A percentile compares a stretch with the other conserved stretches of the same genome.
These are phyloP conservation scores for Exophiala sp. DNA, from an alignment of 2,329 filamentous ascomycete genomes.

Conservation along the genomic window DNA sequence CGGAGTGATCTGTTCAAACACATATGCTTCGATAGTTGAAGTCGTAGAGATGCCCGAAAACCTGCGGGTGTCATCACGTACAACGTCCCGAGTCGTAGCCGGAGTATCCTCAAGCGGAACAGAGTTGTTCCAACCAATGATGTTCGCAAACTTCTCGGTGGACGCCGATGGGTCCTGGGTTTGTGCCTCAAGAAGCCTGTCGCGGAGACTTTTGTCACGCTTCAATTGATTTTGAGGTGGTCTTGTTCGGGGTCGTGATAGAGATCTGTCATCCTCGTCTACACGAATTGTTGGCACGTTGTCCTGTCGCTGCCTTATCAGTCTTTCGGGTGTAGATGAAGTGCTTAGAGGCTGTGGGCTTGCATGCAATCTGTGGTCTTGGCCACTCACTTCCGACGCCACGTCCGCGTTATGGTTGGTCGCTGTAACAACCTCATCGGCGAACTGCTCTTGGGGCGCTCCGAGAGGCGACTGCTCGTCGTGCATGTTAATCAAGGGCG, in stretches of 20 bases:
- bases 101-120: constrained; percentile 11
- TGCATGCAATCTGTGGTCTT: not conserved
- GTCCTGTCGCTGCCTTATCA: not conserved
- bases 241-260: not conserved
- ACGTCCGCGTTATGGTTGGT: not conserved
- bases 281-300: not conserved
- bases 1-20: constrained; percentile 46
- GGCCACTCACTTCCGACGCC: not conserved
- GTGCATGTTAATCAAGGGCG: constrained; percentile 12
- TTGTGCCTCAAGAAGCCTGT: constrained; percentile 33
- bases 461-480: not conserved
- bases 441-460: constrained; percentile 19
- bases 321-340: not conserved
- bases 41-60: constrained; percentile 51
- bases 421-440: not conserved
- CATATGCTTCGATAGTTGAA: constrained; percentile 56
- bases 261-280: not conserved
- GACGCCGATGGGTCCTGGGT: constrained; percentile 34
- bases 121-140: constrained; percentile 48
- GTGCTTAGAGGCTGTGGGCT: constrained; percentile 1
- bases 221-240: constrained; percentile 3
- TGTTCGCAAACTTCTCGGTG: constrained; percentile 47
- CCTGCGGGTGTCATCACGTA: constrained; percentile 36
- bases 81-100: constrained; percentile 3
- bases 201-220: constrained; percentile 33